These are phyloP conservation scores for Diutina siamensis DNA, from an alignment of 1,139 yeast species.

Conservation along the genomic window DNA sequence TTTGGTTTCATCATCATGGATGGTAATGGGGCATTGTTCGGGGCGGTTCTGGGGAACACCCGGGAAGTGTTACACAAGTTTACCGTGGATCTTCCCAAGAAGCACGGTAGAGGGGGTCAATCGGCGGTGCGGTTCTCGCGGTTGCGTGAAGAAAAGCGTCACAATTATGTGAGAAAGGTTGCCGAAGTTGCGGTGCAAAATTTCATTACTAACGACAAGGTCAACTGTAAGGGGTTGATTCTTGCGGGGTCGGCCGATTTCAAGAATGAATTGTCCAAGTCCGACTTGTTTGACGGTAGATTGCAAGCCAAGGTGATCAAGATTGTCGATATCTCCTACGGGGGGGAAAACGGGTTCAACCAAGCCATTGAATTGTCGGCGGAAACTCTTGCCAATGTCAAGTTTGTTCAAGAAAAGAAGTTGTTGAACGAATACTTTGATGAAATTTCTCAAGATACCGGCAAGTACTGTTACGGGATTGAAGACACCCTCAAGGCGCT, in stretches of 20 bases:
- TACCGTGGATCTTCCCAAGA: slow-evolving; percentile 94
- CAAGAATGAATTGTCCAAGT: slow-evolving; percentile 84
- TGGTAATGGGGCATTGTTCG: slow-evolving; percentile 96
- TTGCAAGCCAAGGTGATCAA: slow-evolving; percentile 79
- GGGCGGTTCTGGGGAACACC: slow-evolving; percentile 93
- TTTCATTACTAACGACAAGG: slow-evolving; percentile 86
- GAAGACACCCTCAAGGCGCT: slow-evolving; percentile 93
- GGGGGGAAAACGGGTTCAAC: slow-evolving; percentile 98
- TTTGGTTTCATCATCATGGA: slow-evolving; percentile 98
- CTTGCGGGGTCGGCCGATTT: slow-evolving; percentile 98
- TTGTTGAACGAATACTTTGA: slow-evolving; percentile 84
- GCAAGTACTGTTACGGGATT: slow-evolving; percentile 94
- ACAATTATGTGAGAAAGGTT: slow-evolving; percentile 93
- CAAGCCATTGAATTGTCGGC: slow-evolving; percentile 97
- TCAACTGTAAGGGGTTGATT: slow-evolving; percentile 85
- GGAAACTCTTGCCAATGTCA: slow-evolving; percentile 91
- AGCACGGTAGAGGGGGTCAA: slow-evolving; percentile 99
- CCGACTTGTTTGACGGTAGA: slow-evolving; percentile 87
- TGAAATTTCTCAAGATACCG: slow-evolving; percentile 93
- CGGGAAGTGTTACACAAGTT: slow-evolving; percentile 93
- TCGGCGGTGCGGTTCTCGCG: slow-evolving; percentile 98
- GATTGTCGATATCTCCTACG: slow-evolving; percentile 93
- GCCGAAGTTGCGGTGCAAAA: slow-evolving; percentile 98
- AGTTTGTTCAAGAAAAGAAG: slow-evolving; percentile 96
- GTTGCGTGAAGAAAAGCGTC: slow-evolving; percentile 97